phyloP scores from a whole-genome alignment of 352 stramenopile genomes.

The Phytopythium oedochilum region DNA sequence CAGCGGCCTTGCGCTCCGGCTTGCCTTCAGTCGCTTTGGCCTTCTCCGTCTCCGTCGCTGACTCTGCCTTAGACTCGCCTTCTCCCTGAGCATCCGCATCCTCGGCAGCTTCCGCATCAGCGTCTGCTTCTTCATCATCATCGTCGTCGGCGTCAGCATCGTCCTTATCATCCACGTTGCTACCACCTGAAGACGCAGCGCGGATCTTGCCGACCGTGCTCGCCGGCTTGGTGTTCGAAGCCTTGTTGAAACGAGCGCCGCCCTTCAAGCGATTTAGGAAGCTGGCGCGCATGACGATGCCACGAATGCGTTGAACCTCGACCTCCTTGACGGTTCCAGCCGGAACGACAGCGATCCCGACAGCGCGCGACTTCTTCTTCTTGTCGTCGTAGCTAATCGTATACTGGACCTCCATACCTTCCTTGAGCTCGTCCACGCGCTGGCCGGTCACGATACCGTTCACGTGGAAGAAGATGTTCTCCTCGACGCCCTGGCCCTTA shows the following conservation, averaged over 20 bases:
- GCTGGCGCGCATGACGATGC: constrained; percentile 59
- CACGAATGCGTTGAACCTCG: constrained; percentile 26
- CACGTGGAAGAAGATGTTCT: constrained; percentile 81
- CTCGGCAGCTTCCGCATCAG: constrained; percentile 10
- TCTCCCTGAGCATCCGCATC: constrained; percentile 4
- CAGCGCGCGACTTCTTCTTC: constrained; percentile 65
- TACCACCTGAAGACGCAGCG: constrained; percentile 1
- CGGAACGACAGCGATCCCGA: constrained; percentile 42
- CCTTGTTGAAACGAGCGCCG: constrained; percentile 29
- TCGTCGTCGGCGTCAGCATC: constrained; percentile 4
- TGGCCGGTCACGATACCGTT: constrained; percentile 59
- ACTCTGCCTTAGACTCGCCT: not conserved
- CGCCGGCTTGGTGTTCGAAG: constrained; percentile 22
- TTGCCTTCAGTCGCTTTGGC: constrained; percentile 6
- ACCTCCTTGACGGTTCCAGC: constrained; percentile 55
- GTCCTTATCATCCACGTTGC: constrained; percentile 3
- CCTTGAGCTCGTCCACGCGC: constrained; percentile 50
- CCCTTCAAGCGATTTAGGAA: constrained; percentile 48
- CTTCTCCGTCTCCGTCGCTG: not conserved
- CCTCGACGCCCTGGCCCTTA: constrained; percentile 25
- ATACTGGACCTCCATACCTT: constrained; percentile 70
- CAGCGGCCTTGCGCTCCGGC: not conserved
- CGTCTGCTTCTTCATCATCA: constrained; percentile 12
- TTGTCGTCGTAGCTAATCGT: constrained; percentile 56
- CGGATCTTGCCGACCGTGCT: constrained; percentile 62